Evolutionary conservation across 768 basidiomycete genomes (phyloP).

Genomic region (Sporobolomyces roseus): DNA sequence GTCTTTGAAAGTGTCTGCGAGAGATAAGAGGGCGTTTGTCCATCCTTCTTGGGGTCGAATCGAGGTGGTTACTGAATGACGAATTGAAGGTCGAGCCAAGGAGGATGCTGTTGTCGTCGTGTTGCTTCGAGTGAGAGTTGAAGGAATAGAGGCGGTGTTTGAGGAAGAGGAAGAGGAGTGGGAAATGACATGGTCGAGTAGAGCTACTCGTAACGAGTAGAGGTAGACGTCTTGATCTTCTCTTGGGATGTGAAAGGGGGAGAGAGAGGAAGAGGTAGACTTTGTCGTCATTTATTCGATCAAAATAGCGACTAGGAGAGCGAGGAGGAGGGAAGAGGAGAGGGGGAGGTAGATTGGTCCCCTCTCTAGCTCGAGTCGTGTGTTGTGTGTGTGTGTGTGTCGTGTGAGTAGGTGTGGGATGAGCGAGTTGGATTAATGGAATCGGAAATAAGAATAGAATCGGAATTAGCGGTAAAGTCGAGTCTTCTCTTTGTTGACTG

Average conservation of each 20-base stretch:
- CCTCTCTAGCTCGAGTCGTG: too few species aligned
- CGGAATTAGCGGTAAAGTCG: too few species aligned
- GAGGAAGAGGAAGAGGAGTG: not conserved
- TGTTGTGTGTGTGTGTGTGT: too few species aligned
- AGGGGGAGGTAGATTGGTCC: not conserved
- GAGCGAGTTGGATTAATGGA: too few species aligned
- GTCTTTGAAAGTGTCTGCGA: slow-evolving; percentile 39
- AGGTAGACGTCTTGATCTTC: slow-evolving; percentile 40
- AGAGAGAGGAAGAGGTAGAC: slow-evolving; percentile 1
- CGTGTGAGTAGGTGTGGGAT: too few species aligned
- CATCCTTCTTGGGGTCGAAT: slow-evolving; percentile 31
- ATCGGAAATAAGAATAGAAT: too few species aligned
- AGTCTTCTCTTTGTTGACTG: too few species aligned
- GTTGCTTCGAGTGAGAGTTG: not conserved
- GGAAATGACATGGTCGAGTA: slow-evolving; percentile 37
- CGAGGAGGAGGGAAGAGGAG: too few species aligned
- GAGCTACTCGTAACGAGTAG: slow-evolving; percentile 32
- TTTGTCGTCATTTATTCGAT: slow-evolving; percentile 16
- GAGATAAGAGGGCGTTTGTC: slow-evolving; percentile 31
- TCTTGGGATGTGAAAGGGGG: not conserved
- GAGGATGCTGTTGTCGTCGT: slow-evolving; percentile 12
- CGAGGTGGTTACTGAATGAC: slow-evolving; percentile 5
- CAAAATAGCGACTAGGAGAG: too few species aligned
- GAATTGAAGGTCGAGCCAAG: not conserved
- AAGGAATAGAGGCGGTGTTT: slow-evolving; percentile 8